Conservation (phyloP, 2,329 filamentous ascomycete species). For the Arthrobotrys megalospora region DNA sequence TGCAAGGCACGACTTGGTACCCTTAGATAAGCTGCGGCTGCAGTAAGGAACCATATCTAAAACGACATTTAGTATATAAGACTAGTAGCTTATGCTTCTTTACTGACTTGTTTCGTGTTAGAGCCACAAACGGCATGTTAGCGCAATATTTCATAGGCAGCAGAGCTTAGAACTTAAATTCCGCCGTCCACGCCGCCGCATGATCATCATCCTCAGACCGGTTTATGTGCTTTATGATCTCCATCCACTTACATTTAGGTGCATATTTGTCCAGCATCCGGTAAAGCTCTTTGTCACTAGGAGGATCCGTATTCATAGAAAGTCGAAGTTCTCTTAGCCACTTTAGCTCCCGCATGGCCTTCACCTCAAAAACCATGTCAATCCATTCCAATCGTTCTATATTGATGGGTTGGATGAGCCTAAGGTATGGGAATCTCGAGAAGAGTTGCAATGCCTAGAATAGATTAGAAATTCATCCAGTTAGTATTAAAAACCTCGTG, state of each 20-base stretch:
- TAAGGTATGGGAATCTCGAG: not conserved
- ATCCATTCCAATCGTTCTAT: not conserved
- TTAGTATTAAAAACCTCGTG: not conserved
- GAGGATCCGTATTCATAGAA: not conserved
- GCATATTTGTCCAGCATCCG: not conserved
- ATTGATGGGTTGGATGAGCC: not conserved
- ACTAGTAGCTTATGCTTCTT: too few relatives aligned
- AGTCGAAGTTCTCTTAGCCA: not conserved
- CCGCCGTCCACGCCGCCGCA: not conserved
- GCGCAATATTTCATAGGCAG: too few relatives aligned
- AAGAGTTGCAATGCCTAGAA: not conserved
- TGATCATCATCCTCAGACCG: not conserved
- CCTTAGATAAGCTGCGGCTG: too few relatives aligned
- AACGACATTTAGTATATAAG: too few relatives aligned
- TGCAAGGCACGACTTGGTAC: too few relatives aligned
- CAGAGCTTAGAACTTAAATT: slow-evolving; percentile 2
- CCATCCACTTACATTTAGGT: not conserved
- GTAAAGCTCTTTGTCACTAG: not conserved
- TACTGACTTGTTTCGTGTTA: too few relatives aligned
- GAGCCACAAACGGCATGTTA: too few relatives aligned
- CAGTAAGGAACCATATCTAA: too few relatives aligned
- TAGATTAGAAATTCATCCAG: not conserved
- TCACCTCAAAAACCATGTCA: slow-evolving; percentile 11
- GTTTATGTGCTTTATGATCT: not conserved
- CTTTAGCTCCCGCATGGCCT: not conserved